phyloP scores from a whole-genome alignment of 768 basidiomycete genomes.

The Leccinum truebloodii region DNA sequence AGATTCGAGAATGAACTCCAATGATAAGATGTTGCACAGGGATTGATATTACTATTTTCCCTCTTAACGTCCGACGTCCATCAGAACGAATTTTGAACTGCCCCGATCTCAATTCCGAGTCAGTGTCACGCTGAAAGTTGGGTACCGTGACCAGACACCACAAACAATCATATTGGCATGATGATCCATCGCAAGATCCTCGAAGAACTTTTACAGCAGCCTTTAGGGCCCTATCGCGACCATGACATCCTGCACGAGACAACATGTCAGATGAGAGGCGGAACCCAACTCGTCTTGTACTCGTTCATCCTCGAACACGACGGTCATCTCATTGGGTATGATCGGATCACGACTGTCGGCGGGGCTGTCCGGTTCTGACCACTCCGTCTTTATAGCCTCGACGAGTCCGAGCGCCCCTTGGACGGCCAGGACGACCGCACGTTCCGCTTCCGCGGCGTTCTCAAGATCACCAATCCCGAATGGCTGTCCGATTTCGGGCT shows the following conservation, averaged over 20 bases:
- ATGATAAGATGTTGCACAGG: background rate
- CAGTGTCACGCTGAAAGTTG: too few relatives aligned
- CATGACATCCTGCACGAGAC: constrained; percentile 23
- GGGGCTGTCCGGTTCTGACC: constrained; percentile 3
- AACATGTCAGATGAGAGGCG: constrained; percentile 17
- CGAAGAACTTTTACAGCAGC: constrained; percentile 25
- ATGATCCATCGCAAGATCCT: constrained; percentile 23
- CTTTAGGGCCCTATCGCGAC: constrained; percentile 35
- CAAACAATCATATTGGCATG: constrained; percentile 8
- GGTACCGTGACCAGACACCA: background rate
- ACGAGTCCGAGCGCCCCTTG: constrained; percentile 45
- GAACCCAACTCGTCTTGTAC: constrained; percentile 24
- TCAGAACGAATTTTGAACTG: background rate
- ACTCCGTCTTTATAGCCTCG: constrained; percentile 37
- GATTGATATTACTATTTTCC: background rate
- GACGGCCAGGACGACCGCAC: constrained; percentile 30
- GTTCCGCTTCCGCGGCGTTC: constrained; percentile 52
- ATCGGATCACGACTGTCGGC: background rate
- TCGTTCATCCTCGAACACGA: constrained; percentile 32
- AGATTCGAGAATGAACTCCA: too few relatives aligned
- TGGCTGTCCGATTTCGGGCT: constrained; percentile 54
- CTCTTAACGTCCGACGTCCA: background rate
- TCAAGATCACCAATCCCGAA: constrained; percentile 44
- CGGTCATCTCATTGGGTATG: constrained; percentile 29
- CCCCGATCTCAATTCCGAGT: background rate